Evolutionary conservation across 176 grass and related monocot species (phyloP).

Genomic region (Bromus sterilis): DNA sequence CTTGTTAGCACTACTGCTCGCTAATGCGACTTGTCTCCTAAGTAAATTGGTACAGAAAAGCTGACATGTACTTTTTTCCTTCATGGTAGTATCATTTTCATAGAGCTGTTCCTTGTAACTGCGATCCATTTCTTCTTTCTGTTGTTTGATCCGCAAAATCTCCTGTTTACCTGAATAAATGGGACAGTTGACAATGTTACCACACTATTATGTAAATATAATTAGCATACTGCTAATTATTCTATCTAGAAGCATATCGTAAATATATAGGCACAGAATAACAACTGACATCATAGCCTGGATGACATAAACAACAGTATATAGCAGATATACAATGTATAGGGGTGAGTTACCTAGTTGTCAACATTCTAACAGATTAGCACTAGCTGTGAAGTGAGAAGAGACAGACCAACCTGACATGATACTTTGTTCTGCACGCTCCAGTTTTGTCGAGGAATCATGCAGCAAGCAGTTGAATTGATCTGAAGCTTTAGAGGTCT

Average conservation of each 20-base stretch:
- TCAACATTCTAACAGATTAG: neutral
- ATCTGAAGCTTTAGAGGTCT: conserved; percentile 64
- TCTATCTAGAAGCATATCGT: neutral
- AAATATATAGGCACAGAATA: neutral
- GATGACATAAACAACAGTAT: neutral
- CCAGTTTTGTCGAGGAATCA: conserved; percentile 58
- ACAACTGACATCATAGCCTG: neutral
- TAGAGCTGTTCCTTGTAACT: conserved; percentile 41
- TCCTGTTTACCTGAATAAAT: conserved; percentile 56
- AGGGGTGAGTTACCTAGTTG: neutral
- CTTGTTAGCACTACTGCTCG: neutral
- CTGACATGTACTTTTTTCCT: conserved; percentile 58
- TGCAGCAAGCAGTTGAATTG: conserved; percentile 48
- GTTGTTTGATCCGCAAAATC: conserved; percentile 53
- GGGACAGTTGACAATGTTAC: neutral
- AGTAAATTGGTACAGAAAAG: conserved; percentile 15
- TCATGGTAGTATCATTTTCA: conserved; percentile 48
- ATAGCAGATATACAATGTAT: neutral
- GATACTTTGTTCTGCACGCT: conserved; percentile 48
- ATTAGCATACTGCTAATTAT: neutral
- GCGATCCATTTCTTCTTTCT: conserved; percentile 78
- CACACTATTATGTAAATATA: neutral
- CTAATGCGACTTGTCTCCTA: neutral
- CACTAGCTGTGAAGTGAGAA: neutral
- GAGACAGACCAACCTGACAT: conserved; percentile 38